Percentiles rank a stretch among this genome's conserved stretches.
phyloP scores from a whole-genome alignment of 345 rosid genomes.

The Toxicodendron radicans region DNA sequence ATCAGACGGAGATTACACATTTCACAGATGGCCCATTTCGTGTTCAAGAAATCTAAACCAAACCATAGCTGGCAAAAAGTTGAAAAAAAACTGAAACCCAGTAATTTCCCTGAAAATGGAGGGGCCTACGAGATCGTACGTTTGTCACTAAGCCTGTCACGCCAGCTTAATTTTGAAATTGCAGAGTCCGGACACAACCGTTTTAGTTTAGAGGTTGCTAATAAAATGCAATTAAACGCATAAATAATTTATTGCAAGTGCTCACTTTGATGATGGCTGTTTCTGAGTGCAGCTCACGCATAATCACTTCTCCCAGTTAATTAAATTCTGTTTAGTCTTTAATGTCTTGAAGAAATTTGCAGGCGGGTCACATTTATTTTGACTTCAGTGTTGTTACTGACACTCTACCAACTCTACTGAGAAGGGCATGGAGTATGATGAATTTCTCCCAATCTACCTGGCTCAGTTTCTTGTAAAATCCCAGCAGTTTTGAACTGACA shows the following conservation, averaged over 20 bases:
- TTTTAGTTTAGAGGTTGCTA: background rate
- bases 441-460: background rate
- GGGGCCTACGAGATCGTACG: slow-evolving; percentile 7
- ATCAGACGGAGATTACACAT: background rate
- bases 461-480: slow-evolving; percentile 6
- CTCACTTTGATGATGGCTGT: slow-evolving; percentile 8
- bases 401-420: slow-evolving; percentile 6
- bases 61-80: background rate
- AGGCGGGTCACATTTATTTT: slow-evolving; percentile 1
- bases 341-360: background rate
- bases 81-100: background rate
- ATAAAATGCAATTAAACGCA: background rate
- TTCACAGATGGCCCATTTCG: background rate
- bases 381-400: background rate
- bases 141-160: background rate
- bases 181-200: background rate
- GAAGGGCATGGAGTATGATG: background rate
- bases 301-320: background rate
- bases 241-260: background rate
- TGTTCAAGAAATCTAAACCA: background rate
- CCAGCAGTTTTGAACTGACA: slow-evolving; percentile 13
- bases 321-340: background rate
- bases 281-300: too few species aligned
- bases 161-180: background rate
- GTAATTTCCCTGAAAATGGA: background rate